These are phyloP conservation scores for Trametes versicolor DNA, from an alignment of 1,284 basidiomycete species.

Conservation along the genomic window DNA sequence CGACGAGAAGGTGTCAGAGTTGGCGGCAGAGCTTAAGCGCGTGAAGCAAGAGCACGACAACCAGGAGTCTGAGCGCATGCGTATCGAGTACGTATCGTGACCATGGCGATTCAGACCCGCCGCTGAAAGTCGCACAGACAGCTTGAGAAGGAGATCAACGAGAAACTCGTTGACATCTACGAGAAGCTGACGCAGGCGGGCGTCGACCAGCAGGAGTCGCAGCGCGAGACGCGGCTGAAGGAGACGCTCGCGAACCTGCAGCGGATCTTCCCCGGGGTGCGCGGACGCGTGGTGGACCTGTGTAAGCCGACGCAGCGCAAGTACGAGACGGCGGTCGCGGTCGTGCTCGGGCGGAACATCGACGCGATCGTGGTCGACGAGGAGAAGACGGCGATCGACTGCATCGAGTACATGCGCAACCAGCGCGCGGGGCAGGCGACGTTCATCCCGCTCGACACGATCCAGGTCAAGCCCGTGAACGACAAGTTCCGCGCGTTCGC, in stretches of 20 bases:
- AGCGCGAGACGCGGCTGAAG: slow-evolving; percentile 86
- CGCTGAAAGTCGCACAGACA: slow-evolving; percentile 62
- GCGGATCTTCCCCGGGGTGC: slow-evolving; percentile 91
- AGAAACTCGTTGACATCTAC: slow-evolving; percentile 87
- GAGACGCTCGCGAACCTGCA: slow-evolving; percentile 88
- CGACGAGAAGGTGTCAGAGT: slow-evolving; percentile 62
- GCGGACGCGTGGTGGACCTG: slow-evolving; percentile 91
- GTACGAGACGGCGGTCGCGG: slow-evolving; percentile 94
- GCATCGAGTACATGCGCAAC: slow-evolving; percentile 98
- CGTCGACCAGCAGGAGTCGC: slow-evolving; percentile 86
- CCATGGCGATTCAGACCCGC: neutral
- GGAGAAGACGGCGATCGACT: slow-evolving; percentile 97
- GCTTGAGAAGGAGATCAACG: slow-evolving; percentile 90
- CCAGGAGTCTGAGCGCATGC: slow-evolving; percentile 77
- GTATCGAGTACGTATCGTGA: slow-evolving; percentile 65
- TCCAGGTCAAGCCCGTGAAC: slow-evolving; percentile 93
- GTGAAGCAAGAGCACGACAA: slow-evolving; percentile 80
- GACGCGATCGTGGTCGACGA: slow-evolving; percentile 97
- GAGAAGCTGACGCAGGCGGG: slow-evolving; percentile 90
- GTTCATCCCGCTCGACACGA: slow-evolving; percentile 97
- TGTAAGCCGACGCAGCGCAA: slow-evolving; percentile 94
- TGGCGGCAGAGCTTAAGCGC: slow-evolving; percentile 64
- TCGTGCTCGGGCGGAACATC: slow-evolving; percentile 94
- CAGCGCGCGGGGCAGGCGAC: slow-evolving; percentile 96
- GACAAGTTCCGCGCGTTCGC: slow-evolving; percentile 95